These are phyloP conservation scores for Yamadazyma triangularis DNA, from an alignment of 1,139 yeast species.

Conservation along the genomic window DNA sequence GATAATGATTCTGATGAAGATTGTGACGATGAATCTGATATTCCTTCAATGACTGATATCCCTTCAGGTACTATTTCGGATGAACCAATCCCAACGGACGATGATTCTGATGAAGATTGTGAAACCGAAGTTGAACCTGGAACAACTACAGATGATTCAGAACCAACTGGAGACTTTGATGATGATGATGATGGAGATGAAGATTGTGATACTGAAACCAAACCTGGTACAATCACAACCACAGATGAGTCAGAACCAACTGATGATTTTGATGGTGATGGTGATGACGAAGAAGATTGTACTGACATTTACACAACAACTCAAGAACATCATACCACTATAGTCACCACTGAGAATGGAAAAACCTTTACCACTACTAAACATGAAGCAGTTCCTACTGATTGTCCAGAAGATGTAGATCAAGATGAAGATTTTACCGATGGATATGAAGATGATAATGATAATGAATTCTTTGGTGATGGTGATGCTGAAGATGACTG, in stretches of 20 bases:
- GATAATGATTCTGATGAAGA: slow-evolving; percentile 10
- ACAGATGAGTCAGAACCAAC: slow-evolving; percentile 3
- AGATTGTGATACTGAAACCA: slow-evolving; percentile 3
- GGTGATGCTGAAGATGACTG: slow-evolving; percentile 3
- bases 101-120: slow-evolving; percentile 2
- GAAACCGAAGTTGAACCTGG: neutral
- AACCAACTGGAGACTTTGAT: neutral
- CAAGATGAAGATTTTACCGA: slow-evolving; percentile 8
- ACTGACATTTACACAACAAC: slow-evolving; percentile 8
- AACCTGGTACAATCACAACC: slow-evolving; percentile 1
- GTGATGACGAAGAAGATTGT: slow-evolving; percentile 6
- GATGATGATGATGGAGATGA: slow-evolving; percentile 1
- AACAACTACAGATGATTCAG: too few species aligned
- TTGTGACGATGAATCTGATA: slow-evolving; percentile 7
- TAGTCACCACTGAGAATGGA: slow-evolving; percentile 3
- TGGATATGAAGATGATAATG: slow-evolving; percentile 7
- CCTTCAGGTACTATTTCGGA: neutral
- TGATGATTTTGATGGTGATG: slow-evolving; percentile 7
- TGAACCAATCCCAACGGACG: neutral
- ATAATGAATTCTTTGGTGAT: neutral
- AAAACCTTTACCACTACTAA: neutral
- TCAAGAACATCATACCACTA: slow-evolving; percentile 8
- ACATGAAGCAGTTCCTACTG: slow-evolving; percentile 2
- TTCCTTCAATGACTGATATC: neutral
- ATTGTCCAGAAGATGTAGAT: slow-evolving; percentile 9